These are phyloP conservation scores for Fusarium algeriense DNA, from an alignment of 2,329 filamentous ascomycete species.

Conservation along the genomic window DNA sequence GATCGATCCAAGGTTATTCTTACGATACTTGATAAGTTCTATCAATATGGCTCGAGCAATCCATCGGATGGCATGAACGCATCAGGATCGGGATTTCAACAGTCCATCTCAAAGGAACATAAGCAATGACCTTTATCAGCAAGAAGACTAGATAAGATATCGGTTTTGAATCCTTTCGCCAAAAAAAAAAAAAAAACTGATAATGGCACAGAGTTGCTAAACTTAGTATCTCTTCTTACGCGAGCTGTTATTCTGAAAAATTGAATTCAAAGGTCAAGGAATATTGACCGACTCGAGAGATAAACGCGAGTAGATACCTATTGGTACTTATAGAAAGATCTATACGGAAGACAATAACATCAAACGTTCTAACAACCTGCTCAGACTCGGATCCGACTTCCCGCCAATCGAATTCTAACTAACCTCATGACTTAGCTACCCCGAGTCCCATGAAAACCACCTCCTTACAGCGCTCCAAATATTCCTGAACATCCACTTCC, in stretches of 20 bases:
- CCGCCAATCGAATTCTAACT: too few relatives aligned
- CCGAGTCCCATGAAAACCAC: constrained; percentile 13
- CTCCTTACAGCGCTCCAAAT: constrained; percentile 38
- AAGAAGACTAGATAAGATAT: neutral
- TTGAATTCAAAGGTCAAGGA: neutral
- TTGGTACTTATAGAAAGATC: fast-evolving
- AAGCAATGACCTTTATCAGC: fast-evolving
- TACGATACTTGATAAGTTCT: neutral
- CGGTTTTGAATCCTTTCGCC: neutral
- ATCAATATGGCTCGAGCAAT: too few relatives aligned
- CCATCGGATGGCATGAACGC: neutral
- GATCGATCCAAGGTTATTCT: neutral
- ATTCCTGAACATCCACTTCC: constrained; percentile 26
- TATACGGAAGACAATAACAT: neutral
- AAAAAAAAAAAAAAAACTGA: neutral
- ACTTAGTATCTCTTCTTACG: fast-evolving
- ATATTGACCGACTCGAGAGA: fast-evolving
- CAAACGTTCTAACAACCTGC: neutral
- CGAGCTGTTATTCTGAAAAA: neutral
- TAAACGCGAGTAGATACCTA: too few relatives aligned
- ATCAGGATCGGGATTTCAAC: neutral
- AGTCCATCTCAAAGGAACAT: fast-evolving
- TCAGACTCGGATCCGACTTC: neutral
- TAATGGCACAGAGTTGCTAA: neutral
- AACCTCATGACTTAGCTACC: fast-evolving